These are phyloP conservation scores for maize (Zea mays) DNA, from an alignment of 176 grass and related monocot genomes.

Conservation along the genomic window Zm-B73-REFERENCE-NAM-5.0 NC_050096.1:245929001-245929500, in stretches of 20 bases:
- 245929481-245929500: constrained; percentile 83
- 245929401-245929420: constrained; percentile 65
- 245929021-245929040: constrained; percentile 19
- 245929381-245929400: constrained; percentile 41
- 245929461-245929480: constrained; percentile 79
- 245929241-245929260: constrained; percentile 19
- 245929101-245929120: not conserved
- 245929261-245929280: not conserved
- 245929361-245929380: constrained; percentile 15
- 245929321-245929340: constrained; percentile 88
- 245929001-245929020: not conserved
- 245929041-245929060: constrained; percentile 17
- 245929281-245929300: constrained; percentile 55
- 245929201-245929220: constrained; percentile 7
- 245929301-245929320: constrained; percentile 43
- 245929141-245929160: not conserved
- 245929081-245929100: not conserved
- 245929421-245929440: constrained; percentile 83
- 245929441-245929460: constrained; percentile 86
- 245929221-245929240: not conserved
- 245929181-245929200: not conserved
- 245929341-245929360: constrained; percentile 12
- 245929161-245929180: constrained; percentile 22
- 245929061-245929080: not conserved
- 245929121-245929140: constrained; percentile 15